Base-by-base conservation (phyloP, 1,284 basidiomycete genomes). In the Phenoliferia sp. region DNA sequence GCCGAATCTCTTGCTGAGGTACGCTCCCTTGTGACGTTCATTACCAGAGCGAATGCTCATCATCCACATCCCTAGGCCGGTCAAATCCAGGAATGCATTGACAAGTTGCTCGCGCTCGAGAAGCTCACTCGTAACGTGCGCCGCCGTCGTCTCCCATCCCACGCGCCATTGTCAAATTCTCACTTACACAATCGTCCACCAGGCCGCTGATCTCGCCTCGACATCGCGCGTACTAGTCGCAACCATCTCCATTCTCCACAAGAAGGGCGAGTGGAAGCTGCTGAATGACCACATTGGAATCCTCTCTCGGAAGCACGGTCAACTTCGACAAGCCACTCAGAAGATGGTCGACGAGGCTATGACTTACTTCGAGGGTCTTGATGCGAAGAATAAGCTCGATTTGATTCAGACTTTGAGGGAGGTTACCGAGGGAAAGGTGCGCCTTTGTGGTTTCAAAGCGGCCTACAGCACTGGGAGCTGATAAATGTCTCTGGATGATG, bases 231-330 rank as follows among this genome's bases (percentile, higher is more conserved):
- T 99, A 26, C 88, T 90, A 66, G 88, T 85, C 84, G 84, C 88
- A 35, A 85, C 89, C 64, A 81, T 86, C 28, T 85, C 88, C 71
- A 83, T 92, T 68, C 85, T 85, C 70, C 92, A 92, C 78, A 82
- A 88, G 69, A 85, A 86, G 29, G 85, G 84, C 65, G 84, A 94
- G 75, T 87, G 87, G 74, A 80, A 83, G 32, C 82, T 86, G 34
- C 83, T 96, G 66, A 94, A 92, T 78, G 81, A 84, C 9, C 88
- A 86, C 70, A 84, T 96, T 66, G 85, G 83, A 31, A 70, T 87
- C 22, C 82, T 98, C 72, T 89, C 88, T 80, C 97, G 96, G 85
- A 99, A 98, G 79, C 96, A 99, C 80, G 96, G 96, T 17, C 96
- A 99, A 78, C 83, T 99, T 69, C 96, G 98, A 79, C 90, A 86